Conservation (phyloP, 2,329 filamentous ascomycete species). For the Lecanicillium sp. region DNA sequence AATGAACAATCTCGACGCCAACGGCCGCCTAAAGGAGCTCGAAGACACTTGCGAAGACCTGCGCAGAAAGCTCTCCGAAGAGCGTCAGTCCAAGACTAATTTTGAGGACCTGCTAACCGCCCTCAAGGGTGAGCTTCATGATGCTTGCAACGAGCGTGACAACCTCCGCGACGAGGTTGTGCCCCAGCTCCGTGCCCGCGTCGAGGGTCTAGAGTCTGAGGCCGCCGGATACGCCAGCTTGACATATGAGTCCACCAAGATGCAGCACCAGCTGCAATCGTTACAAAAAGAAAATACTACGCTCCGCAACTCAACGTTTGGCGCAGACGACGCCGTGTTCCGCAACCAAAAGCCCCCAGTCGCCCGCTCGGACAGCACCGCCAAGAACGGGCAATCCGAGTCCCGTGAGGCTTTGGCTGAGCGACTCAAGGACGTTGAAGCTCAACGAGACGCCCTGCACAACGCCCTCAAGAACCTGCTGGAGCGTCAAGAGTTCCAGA, state of each 20-base stretch:
- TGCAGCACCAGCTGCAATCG: constrained; percentile 76
- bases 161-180: constrained; percentile 84
- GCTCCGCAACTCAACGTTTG: constrained; percentile 33
- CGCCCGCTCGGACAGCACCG: constrained; percentile 48
- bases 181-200: constrained; percentile 64
- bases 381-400: constrained; percentile 42
- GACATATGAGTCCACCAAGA: constrained; percentile 70
- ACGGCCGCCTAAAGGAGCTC: constrained; percentile 63
- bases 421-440: constrained; percentile 83
- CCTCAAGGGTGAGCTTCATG: constrained; percentile 73
- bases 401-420: constrained; percentile 65
- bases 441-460: constrained; percentile 88
- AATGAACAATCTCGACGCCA: constrained; percentile 47
- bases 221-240: constrained; percentile 64
- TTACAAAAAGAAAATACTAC: constrained; percentile 60
- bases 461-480: constrained; percentile 77
- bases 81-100: constrained; percentile 80
- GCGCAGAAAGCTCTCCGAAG: constrained; percentile 72
- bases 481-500: constrained; percentile 77
- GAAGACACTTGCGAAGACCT: constrained; percentile 76
- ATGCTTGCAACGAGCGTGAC: constrained; percentile 79
- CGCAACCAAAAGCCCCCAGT: constrained; percentile 34
- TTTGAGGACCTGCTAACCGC: constrained; percentile 87
- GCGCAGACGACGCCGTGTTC: constrained; percentile 27
- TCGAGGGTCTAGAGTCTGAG: constrained; percentile 71